A percentile compares a stretch with the other conserved stretches of the same genome.
Conservation (phyloP, 495 filamentous ascomycete species). For the Neurospora tetraspora region DNA sequence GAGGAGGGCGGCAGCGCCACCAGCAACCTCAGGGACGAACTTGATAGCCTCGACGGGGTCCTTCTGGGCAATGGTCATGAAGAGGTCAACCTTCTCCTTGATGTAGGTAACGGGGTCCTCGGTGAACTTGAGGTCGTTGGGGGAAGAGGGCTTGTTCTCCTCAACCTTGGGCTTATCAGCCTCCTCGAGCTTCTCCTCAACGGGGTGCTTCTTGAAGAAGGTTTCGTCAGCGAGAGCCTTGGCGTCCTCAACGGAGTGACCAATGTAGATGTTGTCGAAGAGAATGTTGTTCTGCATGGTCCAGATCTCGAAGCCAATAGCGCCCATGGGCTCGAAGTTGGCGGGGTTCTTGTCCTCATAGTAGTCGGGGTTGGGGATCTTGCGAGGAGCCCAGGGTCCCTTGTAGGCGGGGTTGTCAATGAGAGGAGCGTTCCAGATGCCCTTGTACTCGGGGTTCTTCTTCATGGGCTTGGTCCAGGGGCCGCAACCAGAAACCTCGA, state of each 20-base stretch:
- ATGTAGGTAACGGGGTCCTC: slow-evolving; percentile 87
- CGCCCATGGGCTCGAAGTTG: slow-evolving; percentile 96
- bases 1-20: slow-evolving; percentile 58
- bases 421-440: slow-evolving; percentile 89
- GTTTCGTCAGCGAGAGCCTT: slow-evolving; percentile 83
- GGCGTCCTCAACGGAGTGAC: slow-evolving; percentile 92
- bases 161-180: slow-evolving; percentile 71
- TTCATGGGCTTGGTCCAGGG: slow-evolving; percentile 86
- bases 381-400: slow-evolving; percentile 85
- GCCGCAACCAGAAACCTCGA: slow-evolving; percentile 87
- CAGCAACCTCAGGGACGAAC: slow-evolving; percentile 84
- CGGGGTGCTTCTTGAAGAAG: slow-evolving; percentile 81
- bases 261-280: slow-evolving; percentile 99
- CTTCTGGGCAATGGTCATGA: slow-evolving; percentile 72
- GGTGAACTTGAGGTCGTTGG: slow-evolving; percentile 74
- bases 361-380: slow-evolving; percentile 95
- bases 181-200: slow-evolving; percentile 77
- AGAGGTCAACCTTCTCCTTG: slow-evolving; percentile 84
- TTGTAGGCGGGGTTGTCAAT: slow-evolving; percentile 99
- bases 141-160: slow-evolving; percentile 51
- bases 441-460: slow-evolving; percentile 97
- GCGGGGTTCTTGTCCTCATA: slow-evolving; percentile 96
- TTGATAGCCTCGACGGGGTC: slow-evolving; percentile 86
- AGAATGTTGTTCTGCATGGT: slow-evolving; percentile 99
- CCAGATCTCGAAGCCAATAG: slow-evolving; percentile 98